These are phyloP conservation scores for Stemphylium vesicarium DNA, from an alignment of 2,329 filamentous ascomycete species.

Conservation along the genomic window DNA sequence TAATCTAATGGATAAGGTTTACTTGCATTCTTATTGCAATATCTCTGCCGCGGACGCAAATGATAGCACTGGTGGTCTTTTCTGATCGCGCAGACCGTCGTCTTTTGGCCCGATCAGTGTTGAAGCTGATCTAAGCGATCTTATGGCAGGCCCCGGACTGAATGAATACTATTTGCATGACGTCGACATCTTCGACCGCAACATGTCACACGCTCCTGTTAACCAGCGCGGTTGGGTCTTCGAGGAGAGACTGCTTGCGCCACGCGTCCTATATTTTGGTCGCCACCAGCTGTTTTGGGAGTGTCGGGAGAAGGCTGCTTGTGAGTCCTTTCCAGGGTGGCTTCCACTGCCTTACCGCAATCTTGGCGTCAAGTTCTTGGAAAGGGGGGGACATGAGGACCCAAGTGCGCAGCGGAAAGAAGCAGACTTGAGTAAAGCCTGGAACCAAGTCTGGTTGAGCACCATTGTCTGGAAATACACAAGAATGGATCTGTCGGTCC, in stretches of 20 bases:
- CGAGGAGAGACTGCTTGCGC: constrained; percentile 24
- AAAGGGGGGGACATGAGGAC: neutral
- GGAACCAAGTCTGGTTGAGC: neutral
- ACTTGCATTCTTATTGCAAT: constrained; percentile 13
- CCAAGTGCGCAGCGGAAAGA: too few relatives aligned
- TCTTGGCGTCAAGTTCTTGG: neutral
- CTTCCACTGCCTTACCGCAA: neutral
- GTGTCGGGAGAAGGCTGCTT: constrained; percentile 10
- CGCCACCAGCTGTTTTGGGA: constrained; percentile 27
- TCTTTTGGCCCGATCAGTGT: neutral
- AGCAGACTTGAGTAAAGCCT: neutral
- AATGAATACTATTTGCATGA: too few relatives aligned
- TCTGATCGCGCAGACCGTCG: neutral
- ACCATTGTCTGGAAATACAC: neutral
- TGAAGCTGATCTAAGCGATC: neutral
- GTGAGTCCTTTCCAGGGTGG: constrained; percentile 11
- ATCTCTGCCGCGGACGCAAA: constrained; percentile 8
- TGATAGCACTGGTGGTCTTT: constrained; percentile 11
- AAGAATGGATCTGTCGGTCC: neutral
- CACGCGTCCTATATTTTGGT: constrained; percentile 23
- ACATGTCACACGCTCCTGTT: neutral
- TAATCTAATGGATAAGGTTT: constrained; percentile 13
- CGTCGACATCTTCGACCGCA: neutral
- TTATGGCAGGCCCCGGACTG: too few relatives aligned
- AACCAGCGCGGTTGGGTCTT: constrained; percentile 17